Conservation (phyloP, 495 filamentous ascomycete genomes). For the Barbatosphaeria neglecta region DNA sequence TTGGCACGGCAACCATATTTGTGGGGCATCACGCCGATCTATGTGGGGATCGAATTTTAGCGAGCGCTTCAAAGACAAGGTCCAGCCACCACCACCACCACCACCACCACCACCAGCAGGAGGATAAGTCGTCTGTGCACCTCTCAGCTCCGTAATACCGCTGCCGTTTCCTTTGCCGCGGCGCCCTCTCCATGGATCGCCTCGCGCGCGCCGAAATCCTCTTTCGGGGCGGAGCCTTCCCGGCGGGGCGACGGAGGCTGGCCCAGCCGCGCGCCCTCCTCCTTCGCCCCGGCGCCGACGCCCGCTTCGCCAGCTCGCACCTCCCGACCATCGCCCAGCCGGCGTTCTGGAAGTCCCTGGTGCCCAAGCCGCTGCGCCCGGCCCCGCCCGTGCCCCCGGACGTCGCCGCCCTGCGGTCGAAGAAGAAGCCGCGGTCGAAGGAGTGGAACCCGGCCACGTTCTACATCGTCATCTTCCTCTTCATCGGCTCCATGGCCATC, state of each 20-base stretch:
- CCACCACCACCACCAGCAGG: too few relatives aligned
- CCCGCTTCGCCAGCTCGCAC: slow-evolving; percentile 13
- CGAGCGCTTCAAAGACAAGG: too few relatives aligned
- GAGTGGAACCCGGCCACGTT: slow-evolving; percentile 91
- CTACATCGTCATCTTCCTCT: slow-evolving; percentile 79
- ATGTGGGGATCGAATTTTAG: too few relatives aligned
- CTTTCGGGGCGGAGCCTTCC: background rate
- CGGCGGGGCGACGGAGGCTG: background rate
- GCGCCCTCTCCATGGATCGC: background rate
- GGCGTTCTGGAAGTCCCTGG: slow-evolving; percentile 59
- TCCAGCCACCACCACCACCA: too few relatives aligned
- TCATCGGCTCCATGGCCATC: slow-evolving; percentile 91
- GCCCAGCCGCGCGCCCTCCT: background rate
- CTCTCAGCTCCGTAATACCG: too few relatives aligned
- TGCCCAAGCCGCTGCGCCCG: slow-evolving; percentile 39
- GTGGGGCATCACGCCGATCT: too few relatives aligned
- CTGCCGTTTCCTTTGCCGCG: background rate
- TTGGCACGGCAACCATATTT: too few relatives aligned
- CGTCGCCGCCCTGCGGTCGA: background rate
- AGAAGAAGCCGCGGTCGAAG: slow-evolving; percentile 38
- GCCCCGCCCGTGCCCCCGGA: slow-evolving; percentile 2
- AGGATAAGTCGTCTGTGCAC: too few relatives aligned
- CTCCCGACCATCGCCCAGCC: slow-evolving; percentile 48
- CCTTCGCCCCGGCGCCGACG: background rate
- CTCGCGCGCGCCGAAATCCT: background rate